Evolutionary conservation across 129 eudicot genomes (phyloP), one percentile per base, ranked within the genome.

Genomic region (Escallonia herrerae): DNA sequence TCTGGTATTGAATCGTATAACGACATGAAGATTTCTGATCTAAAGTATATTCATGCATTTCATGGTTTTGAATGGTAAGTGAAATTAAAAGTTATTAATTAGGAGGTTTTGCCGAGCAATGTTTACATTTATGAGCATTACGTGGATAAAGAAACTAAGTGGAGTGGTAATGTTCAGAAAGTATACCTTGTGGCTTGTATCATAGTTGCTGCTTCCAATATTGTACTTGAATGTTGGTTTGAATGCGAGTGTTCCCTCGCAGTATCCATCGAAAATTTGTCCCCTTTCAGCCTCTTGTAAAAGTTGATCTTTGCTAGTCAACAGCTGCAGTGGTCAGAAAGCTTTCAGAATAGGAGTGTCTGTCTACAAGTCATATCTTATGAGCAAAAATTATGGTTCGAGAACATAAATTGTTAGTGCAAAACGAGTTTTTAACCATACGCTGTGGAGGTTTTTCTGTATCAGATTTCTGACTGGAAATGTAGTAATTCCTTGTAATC

Each of bases 231-330:
- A 80, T 11, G 80, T 80, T n/a, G 84, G 84, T 39, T 80, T 80
- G 77, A 80, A 80, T 6, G 77, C 60, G 45, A 80, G 50, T 40
- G 84, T 71, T 41, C 84, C 84, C 66, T 80, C 84, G 13, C 66
- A 65, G 56, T 80, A 80, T 12, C 84, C 84, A 57, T 62, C 51
- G 66, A 80, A 80, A 15, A 80, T 69, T 40, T 70, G 74, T 6
- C 84, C 84, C 62, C 84, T 70, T 43, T 80, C 80, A 7, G 84
- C 84, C 58, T 80, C 80, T 71, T 74, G 84, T 60, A 80, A 48
- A 7, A 80, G 84, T 41, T 80, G 84, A 69, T 80, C 84, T 42
- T 70, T 80, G 51, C 59, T 39, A 0, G 73, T 74, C 10, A 79
- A 70, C 48, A 57, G 58, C 79, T 79, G 65, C 56, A 62, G 40